Evolutionary conservation across 192 early-diverging fungal species (phyloP).

Genomic region (Coemansia sp.): DNA sequence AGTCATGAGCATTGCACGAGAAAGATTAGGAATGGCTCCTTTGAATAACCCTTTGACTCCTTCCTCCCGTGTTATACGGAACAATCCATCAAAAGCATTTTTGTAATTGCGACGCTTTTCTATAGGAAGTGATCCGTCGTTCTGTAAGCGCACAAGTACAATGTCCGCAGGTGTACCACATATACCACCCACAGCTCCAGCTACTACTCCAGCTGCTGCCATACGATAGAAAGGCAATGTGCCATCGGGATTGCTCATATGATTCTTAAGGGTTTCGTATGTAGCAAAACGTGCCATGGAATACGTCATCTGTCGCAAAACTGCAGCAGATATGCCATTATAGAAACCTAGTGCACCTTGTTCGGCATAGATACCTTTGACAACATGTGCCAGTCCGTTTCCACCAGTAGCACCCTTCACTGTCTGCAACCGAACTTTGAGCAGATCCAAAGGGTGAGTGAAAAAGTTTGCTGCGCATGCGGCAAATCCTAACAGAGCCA

Average conservation of each 20-base stretch:
- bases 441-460: constrained; percentile 80
- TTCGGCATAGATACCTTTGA: constrained; percentile 67
- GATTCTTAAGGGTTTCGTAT: constrained; percentile 69
- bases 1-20: constrained; percentile 87
- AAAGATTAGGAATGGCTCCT: constrained; percentile 86
- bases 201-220: constrained; percentile 29
- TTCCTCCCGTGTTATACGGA: constrained; percentile 77
- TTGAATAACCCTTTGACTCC: constrained; percentile 77
- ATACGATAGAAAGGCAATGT: constrained; percentile 50
- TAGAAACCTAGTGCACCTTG: constrained; percentile 66
- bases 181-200: constrained; percentile 60
- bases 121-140: constrained; percentile 67
- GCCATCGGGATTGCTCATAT: constrained; percentile 51
- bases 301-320: constrained; percentile 78
- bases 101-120: constrained; percentile 70
- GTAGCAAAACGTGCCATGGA: constrained; percentile 76
- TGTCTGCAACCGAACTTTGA: constrained; percentile 92
- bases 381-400: constrained; percentile 59
- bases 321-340: constrained; percentile 66
- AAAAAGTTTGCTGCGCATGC: constrained; percentile 57
- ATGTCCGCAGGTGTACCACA: constrained; percentile 81
- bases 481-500: constrained; percentile 43
- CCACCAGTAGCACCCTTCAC: constrained; percentile 55
- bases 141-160: constrained; percentile 79
- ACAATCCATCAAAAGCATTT: constrained; percentile 69